Evolutionary conservation across 1,284 basidiomycete genomes (phyloP), one percentile per base, ranked within the genome.

Genomic region (Ustilago shanxiensis): DNA sequence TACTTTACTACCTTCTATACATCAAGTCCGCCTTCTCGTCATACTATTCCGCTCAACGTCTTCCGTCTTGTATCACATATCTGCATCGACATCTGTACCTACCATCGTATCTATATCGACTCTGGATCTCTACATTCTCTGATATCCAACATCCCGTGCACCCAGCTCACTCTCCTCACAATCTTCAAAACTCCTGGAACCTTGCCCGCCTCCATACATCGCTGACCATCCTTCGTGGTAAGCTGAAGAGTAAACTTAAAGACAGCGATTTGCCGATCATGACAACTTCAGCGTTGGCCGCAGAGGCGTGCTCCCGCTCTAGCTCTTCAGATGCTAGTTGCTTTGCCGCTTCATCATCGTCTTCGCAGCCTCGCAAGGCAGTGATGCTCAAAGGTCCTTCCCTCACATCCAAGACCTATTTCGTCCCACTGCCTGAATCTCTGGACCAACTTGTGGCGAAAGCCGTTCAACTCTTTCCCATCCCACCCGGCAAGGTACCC

Each of bases 351-450:
- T 65, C 60, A 39, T 39, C 65, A 4, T 66, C 65, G 0, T 22
- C 52, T 24, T 31, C 44, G 14, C 65, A 59, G n/a, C 58, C 66
- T 18, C 60, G 69, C 29, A 67, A 68, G 24, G 83, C 83, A 2
- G 65, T 84, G 22, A 74, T 83, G 60, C 74, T 84, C 66, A 84
- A 81, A 51, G 83, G 83, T 3, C 83, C 83, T 5, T 75, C 72
- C 18, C 62, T 79, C 26, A 81, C 81, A 51, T 83, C 83, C 41
- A 77, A 76, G 41, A 79, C 79, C 24, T 85, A 77, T 65, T 66
- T 85, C 26, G 80, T 83, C 1, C 79, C 77, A 3, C 55, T 85
- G 1, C 83, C 83, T 3, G 67, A 64, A 7, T 77, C 75, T 1
- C 44, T 82, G 14, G 77, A 83, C 56, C 65, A 72, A 20, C 77